A percentile compares a stretch with the other conserved stretches of the same genome.
Evolutionary conservation across 345 rosid species (phyloP).

Genomic region (Eucalyptus cloeziana): DNA sequence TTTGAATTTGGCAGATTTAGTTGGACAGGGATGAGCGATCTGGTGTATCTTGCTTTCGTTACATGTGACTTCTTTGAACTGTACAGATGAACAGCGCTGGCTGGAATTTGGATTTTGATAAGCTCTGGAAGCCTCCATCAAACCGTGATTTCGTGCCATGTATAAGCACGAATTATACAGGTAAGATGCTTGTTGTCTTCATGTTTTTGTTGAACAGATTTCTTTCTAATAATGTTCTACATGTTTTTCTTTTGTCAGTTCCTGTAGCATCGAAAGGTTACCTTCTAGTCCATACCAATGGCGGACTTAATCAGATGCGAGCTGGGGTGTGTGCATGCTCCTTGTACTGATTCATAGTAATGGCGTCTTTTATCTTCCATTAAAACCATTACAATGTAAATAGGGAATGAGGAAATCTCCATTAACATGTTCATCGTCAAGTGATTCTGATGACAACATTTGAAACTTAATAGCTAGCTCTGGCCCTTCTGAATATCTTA

Average conservation of each 20-base stretch:
- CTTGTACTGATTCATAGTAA: neutral
- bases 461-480: neutral
- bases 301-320: conserved; percentile 97
- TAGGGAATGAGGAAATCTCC: neutral
- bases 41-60: conserved; percentile 41
- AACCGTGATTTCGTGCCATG: conserved; percentile 59
- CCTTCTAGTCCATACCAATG: conserved; percentile 91
- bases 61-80: conserved; percentile 72
- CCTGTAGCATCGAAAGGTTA: conserved; percentile 40
- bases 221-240: neutral
- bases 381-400: neutral
- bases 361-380: neutral
- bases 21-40: neutral
- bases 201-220: neutral
- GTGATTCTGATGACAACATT: neutral
- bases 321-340: conserved; percentile 53
- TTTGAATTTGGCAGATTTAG: neutral
- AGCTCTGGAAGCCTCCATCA: conserved; percentile 72
- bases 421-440: neutral
- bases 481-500: neutral
- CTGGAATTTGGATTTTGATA: conserved; percentile 23
- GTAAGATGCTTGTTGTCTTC: conserved; percentile 15
- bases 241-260: conserved; percentile 7
- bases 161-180: conserved; percentile 39
- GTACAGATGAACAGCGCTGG: conserved; percentile 63